phyloP scores from a whole-genome alignment of 202 grass and related monocot species.

The Sporobolus alterniflorus region DNA sequence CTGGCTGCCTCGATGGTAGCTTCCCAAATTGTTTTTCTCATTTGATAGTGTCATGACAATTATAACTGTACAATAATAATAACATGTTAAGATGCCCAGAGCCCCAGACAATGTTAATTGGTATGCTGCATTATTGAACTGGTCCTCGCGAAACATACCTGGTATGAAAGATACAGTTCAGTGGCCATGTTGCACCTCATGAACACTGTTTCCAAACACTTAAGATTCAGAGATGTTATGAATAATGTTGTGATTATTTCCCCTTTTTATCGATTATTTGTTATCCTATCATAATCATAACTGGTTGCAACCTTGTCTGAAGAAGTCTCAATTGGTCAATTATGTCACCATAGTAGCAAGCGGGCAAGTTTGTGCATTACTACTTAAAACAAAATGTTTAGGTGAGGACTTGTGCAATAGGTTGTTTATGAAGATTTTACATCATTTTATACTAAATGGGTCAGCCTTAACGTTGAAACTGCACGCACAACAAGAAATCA shows the following conservation, averaged over 20 bases:
- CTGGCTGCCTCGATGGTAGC: constrained; percentile 3
- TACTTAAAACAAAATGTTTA: constrained; percentile 10
- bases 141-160: constrained; percentile 22
- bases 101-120: constrained; percentile 24
- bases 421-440: constrained; percentile 23
- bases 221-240: constrained; percentile 17
- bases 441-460: background rate
- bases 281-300: background rate
- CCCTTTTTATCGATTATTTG: constrained; percentile 4
- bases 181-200: background rate
- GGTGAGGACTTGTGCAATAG: background rate
- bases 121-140: constrained; percentile 47
- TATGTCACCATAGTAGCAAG: constrained; percentile 16
- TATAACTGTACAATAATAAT: constrained; percentile 8
- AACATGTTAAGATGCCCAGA: constrained; percentile 9
- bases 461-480: background rate
- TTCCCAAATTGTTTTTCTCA: constrained; percentile 25
- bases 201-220: constrained; percentile 3
- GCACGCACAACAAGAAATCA: background rate
- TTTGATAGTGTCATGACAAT: constrained; percentile 25
- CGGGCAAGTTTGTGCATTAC: constrained; percentile 4
- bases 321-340: background rate
- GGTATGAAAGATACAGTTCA: constrained; percentile 34
- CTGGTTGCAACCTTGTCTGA: background rate
- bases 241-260: background rate